Base-by-base conservation (phyloP, 2,329 filamentous ascomycete species). In the Onygena corvina region DNA sequence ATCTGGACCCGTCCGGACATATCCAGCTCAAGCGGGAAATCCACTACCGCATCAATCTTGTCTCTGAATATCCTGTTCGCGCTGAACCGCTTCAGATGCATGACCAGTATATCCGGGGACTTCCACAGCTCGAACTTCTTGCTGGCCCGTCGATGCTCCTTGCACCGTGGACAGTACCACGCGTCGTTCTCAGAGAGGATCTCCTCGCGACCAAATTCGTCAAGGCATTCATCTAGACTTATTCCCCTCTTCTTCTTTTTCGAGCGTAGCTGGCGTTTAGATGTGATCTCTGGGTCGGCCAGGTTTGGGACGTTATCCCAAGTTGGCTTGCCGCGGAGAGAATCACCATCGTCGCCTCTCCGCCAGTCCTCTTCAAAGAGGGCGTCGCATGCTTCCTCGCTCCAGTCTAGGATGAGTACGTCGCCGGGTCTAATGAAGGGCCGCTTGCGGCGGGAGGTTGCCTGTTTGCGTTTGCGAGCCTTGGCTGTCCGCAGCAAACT, bases 101-200 rank as follows among this genome's bases (percentile, higher is more conserved):
- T 84, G 36, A 96, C 84, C 12, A 98, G 76, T 53, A 96, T 93
- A 64, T 98, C 92, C 0, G 92, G 92, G 1, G 86, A 83, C 61
- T 90, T 95, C 92, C 92, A 98, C 14, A 98, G 77, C 61, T 96
- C 89, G 48, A 98, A 87, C 60, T 92, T 95, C 72, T 98, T 98
- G 68, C 83, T 89, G 16, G 92, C 92, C 52, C 87, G 82, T 12
- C 87, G 81, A 60, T 94, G 84, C 59, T 94, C 86, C 65, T 96
- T 96, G 75, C 92, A 98, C 25, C 87, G 80, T 50, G 87, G 90
- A 62, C 92, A 98, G 64, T 93, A 96, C 92, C 92, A 98, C 52
- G 87, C 90, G 63, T 98, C 93, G 61, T 93, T 85, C 64, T 95
- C 87, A 0, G 90, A 95, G 3, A 98, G 72, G 11, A 94, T 81